Conservation (phyloP, 306 rosid genomes). For the Cucumis hystrix region DNA sequence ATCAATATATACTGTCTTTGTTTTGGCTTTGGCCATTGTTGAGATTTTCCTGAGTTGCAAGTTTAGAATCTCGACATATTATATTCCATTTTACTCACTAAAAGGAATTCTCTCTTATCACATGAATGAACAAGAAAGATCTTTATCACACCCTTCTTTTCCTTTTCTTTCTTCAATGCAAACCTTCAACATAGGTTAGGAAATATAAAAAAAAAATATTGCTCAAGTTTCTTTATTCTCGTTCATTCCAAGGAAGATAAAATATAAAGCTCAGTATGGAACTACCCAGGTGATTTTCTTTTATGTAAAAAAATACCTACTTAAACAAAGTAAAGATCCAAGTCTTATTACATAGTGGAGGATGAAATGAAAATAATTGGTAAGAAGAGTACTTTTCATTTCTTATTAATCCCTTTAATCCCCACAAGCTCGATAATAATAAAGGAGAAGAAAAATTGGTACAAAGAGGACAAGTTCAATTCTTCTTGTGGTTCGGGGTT, state of each 20-base stretch:
- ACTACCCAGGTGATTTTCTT: neutral
- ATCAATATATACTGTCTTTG: too few relatives aligned
- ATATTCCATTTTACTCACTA: neutral
- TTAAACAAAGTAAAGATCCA: neutral
- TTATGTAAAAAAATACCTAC: neutral
- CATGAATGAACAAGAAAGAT: neutral
- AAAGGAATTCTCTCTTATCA: neutral
- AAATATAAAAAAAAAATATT: neutral
- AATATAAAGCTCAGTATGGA: neutral
- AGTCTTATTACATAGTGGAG: conserved; percentile 1
- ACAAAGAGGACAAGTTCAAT: neutral
- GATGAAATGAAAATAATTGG: neutral
- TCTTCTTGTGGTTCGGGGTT: neutral
- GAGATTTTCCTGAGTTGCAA: too few relatives aligned
- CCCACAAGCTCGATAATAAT: neutral
- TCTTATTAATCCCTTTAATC: neutral
- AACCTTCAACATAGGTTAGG: neutral
- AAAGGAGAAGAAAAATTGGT: neutral
- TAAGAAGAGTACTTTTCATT: neutral
- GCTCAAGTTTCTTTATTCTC: neutral
- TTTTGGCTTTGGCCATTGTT: too few relatives aligned
- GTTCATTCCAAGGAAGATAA: neutral
- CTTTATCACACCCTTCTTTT: neutral
- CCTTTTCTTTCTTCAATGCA: neutral
- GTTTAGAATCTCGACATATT: neutral